Conservation (phyloP, 177 flowering plant species). For the Vitis hybrid region DNA sequence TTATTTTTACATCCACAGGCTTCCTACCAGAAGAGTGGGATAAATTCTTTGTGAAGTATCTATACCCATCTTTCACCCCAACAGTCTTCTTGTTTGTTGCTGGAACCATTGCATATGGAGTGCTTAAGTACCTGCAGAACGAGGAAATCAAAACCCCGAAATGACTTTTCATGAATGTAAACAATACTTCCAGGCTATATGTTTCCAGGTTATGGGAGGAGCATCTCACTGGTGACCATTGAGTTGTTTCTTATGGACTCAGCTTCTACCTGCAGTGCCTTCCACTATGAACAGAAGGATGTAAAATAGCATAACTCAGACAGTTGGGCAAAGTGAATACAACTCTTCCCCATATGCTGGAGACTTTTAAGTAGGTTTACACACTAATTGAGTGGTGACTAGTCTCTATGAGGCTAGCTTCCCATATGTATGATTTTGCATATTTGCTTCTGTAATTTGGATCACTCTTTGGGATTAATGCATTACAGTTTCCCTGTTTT, state of each 20-base stretch:
- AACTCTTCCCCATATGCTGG: neutral
- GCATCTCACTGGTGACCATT: neutral
- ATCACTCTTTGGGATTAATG: neutral
- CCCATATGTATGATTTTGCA: neutral
- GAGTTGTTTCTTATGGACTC: neutral
- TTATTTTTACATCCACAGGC: slow-evolving; percentile 44
- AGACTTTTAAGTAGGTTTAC: neutral
- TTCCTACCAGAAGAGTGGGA: slow-evolving; percentile 97
- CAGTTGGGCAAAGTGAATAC: neutral
- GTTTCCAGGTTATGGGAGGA: neutral
- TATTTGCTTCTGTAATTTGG: neutral
- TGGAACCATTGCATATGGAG: slow-evolving; percentile 83
- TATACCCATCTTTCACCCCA: slow-evolving; percentile 92
- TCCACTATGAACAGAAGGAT: neutral
- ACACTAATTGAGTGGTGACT: too few relatives aligned
- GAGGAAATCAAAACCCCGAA: slow-evolving; percentile 45
- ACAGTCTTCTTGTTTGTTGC: slow-evolving; percentile 82
- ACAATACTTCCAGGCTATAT: slow-evolving; percentile 3
- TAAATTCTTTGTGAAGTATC: slow-evolving; percentile 75
- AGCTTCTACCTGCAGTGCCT: slow-evolving; percentile 1
- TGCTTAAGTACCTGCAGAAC: slow-evolving; percentile 70
- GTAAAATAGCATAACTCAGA: neutral
- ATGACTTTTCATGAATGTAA: slow-evolving; percentile 9
- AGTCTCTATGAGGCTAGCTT: neutral
- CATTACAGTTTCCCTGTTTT: too few relatives aligned